These are phyloP conservation scores for Zea mays DNA, from an alignment of 176 grass and related monocot genomes.

Conservation along the genomic window Zm-B73-REFERENCE-NAM-5.0 NC_050102.1:8858001-8858500, in stretches of 20 bases:
- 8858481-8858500: neutral
- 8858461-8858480: neutral
- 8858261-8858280: neutral
- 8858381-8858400: neutral
- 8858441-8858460: neutral
- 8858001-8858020: neutral
- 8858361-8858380: no score
- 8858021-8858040: constrained; percentile 26
- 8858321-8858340: no score
- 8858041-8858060: neutral
- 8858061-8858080: constrained; percentile 9
- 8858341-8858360: no score
- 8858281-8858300: no score
- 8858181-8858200: neutral
- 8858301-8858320: no score
- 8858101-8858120: neutral
- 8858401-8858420: neutral
- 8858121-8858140: neutral
- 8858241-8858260: neutral
- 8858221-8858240: neutral
- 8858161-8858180: neutral
- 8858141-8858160: neutral
- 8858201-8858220: neutral
- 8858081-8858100: neutral
- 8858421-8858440: neutral